A percentile compares a stretch with the other conserved stretches of the same genome.
phyloP scores from a whole-genome alignment of 2,329 filamentous ascomycete genomes.

The Helminthosporium solani region DNA sequence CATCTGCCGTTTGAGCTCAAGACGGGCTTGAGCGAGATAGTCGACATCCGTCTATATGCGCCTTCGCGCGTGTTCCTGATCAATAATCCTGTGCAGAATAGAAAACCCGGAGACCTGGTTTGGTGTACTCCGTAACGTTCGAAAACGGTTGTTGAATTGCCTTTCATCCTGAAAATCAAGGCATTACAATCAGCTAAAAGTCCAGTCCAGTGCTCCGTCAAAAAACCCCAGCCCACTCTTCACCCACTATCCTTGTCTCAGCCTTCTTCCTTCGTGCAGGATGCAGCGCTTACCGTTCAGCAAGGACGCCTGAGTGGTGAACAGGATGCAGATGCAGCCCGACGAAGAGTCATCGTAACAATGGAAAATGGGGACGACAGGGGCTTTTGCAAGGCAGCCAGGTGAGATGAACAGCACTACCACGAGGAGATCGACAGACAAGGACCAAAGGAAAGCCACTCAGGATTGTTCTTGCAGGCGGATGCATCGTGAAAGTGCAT shows the following conservation, averaged over 20 bases:
- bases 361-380: conserved; percentile 1
- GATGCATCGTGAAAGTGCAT: conserved; percentile 6
- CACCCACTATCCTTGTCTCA: not conserved
- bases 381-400: conserved; percentile 4
- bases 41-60: too few relatives aligned
- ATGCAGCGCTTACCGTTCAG: conserved; percentile 3
- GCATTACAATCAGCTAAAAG: too few relatives aligned
- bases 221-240: too few relatives aligned
- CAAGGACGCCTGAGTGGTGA: not conserved
- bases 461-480: conserved; percentile 5
- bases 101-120: not conserved
- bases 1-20: not conserved
- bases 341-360: conserved; percentile 10
- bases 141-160: not conserved
- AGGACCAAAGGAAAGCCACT: conserved; percentile 5
- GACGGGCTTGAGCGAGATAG: too few relatives aligned
- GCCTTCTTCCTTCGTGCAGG: not conserved
- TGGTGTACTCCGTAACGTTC: not conserved
- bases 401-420: conserved; percentile 3
- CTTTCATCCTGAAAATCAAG: too few relatives aligned
- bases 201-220: too few relatives aligned
- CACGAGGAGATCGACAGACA: conserved; percentile 9
- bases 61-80: not conserved
- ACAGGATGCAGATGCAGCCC: not conserved
- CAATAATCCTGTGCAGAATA: not conserved